phyloP scores from a whole-genome alignment of 176 grass and related monocot species.

The Elaeis guineensis region DNA sequence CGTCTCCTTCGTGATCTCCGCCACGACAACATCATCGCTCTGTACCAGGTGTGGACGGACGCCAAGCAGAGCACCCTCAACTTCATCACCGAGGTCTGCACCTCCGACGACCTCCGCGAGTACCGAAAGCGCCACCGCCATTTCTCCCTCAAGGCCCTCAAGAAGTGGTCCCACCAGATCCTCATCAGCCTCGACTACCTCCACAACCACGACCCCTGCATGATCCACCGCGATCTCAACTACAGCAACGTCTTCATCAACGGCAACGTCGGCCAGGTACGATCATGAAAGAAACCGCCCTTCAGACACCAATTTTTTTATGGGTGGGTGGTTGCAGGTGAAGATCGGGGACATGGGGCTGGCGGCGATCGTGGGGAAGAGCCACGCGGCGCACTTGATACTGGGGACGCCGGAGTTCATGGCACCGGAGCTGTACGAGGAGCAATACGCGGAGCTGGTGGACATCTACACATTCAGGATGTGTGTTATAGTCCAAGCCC shows the following conservation, averaged over 20 bases:
- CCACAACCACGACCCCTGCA: slow-evolving; percentile 79
- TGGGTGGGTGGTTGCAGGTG: too few relatives aligned
- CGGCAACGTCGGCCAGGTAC: slow-evolving; percentile 86
- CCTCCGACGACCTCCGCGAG: slow-evolving; percentile 68
- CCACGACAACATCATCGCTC: slow-evolving; percentile 75
- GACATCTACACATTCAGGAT: too few relatives aligned
- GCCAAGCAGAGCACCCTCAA: slow-evolving; percentile 56
- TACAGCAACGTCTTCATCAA: slow-evolving; percentile 99
- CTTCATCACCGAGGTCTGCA: slow-evolving; percentile 98
- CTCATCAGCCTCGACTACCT: slow-evolving; percentile 73
- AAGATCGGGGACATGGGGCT: too few relatives aligned
- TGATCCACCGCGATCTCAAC: slow-evolving; percentile 97
- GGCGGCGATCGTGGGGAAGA: too few relatives aligned
- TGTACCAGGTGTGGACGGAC: slow-evolving; percentile 77
- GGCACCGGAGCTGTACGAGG: too few relatives aligned
- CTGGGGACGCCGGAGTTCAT: too few relatives aligned
- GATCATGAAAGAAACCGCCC: too few relatives aligned
- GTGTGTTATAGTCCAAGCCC: too few relatives aligned
- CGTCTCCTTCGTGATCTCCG: slow-evolving; percentile 65
- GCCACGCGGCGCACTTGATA: too few relatives aligned
- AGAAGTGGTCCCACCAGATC: slow-evolving; percentile 91
- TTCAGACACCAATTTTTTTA: too few relatives aligned
- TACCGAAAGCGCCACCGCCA: slow-evolving; percentile 75
- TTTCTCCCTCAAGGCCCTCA: slow-evolving; percentile 81
- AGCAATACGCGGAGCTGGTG: too few relatives aligned